phyloP scores from a whole-genome alignment of 148 eudicot genomes.

The Salicornia ramosissima region DNA sequence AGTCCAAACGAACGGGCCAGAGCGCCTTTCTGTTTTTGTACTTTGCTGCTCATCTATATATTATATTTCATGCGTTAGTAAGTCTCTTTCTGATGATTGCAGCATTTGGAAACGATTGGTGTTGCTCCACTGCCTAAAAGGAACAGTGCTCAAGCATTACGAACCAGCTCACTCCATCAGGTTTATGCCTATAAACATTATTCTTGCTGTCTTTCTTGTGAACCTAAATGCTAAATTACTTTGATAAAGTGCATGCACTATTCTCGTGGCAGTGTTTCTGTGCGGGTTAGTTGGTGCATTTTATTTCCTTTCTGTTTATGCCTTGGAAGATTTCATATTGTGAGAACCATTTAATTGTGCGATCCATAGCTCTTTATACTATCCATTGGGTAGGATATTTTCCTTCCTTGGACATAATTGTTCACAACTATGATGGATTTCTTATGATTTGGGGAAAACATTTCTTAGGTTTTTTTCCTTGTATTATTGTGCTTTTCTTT shows the following conservation, averaged over 20 bases:
- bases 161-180: conserved; percentile 98
- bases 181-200: conserved; percentile 27
- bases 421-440: neutral
- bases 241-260: neutral
- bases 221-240: neutral
- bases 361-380: neutral
- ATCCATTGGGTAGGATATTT: neutral
- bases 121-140: conserved; percentile 85
- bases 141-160: conserved; percentile 61
- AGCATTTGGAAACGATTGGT: conserved; percentile 84
- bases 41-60: neutral
- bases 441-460: neutral
- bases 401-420: neutral
- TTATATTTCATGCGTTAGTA: conserved; percentile 2
- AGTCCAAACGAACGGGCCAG: no score
- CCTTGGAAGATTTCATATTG: no score
- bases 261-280: no score
- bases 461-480: neutral
- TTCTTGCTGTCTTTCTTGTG: neutral
- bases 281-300: no score
- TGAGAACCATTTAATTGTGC: neutral
- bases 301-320: no score
- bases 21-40: neutral
- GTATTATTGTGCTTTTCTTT: neutral
- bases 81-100: conserved; percentile 19